Percentiles rank a stretch among this genome's conserved stretches.
These are phyloP conservation scores for Pholiota molesta DNA, from an alignment of 768 basidiomycete species.

Conservation along the genomic window DNA sequence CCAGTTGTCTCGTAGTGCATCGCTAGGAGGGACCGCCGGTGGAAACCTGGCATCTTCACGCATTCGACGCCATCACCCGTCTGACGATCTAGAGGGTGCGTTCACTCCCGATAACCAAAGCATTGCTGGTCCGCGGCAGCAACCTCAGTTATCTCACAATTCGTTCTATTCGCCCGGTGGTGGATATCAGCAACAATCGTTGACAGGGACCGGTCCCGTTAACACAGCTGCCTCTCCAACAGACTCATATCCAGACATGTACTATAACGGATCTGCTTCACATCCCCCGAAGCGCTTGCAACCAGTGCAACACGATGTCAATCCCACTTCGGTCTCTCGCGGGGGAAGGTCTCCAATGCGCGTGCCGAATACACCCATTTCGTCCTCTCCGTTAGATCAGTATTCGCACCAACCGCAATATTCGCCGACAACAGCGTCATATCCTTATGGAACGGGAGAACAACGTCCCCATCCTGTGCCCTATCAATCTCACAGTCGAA, in stretches of 20 bases:
- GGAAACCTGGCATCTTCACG: conserved; percentile 44
- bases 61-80: conserved; percentile 65
- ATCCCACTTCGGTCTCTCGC: conserved; percentile 41
- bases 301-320: conserved; percentile 52
- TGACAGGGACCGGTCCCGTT: conserved; percentile 35
- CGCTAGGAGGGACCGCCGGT: conserved; percentile 54
- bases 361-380: conserved; percentile 46
- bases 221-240: conserved; percentile 37
- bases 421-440: conserved; percentile 59
- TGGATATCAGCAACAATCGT: conserved; percentile 58
- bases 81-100: conserved; percentile 66
- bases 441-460: conserved; percentile 48
- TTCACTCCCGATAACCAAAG: conserved; percentile 41
- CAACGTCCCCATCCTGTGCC: conserved; percentile 40
- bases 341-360: conserved; percentile 68
- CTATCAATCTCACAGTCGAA: conserved; percentile 42
- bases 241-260: conserved; percentile 63
- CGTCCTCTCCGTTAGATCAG: conserved; percentile 62
- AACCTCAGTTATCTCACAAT: conserved; percentile 43
- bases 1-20: conserved; percentile 69
- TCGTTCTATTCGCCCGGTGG: conserved; percentile 63
- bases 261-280: conserved; percentile 53
- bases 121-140: conserved; percentile 39
- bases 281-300: conserved; percentile 60
- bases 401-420: conserved; percentile 73